phyloP scores from a whole-genome alignment of 148 eudicot genomes.

The Heliamphora exappendiculata region DNA sequence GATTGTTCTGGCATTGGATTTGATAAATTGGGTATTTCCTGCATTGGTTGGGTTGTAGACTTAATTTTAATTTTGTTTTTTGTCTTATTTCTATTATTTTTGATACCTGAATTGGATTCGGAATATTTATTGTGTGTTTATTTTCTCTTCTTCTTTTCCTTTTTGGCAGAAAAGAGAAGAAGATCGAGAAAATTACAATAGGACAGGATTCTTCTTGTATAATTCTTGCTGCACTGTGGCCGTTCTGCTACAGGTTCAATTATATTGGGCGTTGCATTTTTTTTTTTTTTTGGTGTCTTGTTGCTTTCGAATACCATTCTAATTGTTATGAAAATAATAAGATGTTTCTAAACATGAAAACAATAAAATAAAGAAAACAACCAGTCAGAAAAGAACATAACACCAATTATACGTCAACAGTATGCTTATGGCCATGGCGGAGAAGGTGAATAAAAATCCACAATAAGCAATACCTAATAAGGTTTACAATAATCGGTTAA shows the following conservation, averaged over 20 bases:
- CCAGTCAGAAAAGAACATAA: no score
- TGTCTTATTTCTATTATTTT: neutral
- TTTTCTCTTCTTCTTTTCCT: neutral
- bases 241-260: conserved; percentile 5
- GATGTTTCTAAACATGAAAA: neutral
- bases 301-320: no score
- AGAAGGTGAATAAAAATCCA: no score
- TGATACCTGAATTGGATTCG: neutral
- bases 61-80: neutral
- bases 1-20: neutral
- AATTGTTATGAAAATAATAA: neutral
- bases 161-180: conserved; percentile 12
- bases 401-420: no score
- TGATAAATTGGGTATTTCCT: neutral
- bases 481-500: no score
- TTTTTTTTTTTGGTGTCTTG: neutral
- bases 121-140: neutral
- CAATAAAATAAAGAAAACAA: no score
- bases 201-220: neutral
- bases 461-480: no score
- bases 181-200: neutral
- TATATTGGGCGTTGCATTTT: neutral
- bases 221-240: conserved; percentile 11
- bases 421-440: no score
- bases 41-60: neutral